These are phyloP conservation scores for Penicillium vulpinum DNA, from an alignment of 2,329 filamentous ascomycete genomes.

Conservation along the genomic window DNA sequence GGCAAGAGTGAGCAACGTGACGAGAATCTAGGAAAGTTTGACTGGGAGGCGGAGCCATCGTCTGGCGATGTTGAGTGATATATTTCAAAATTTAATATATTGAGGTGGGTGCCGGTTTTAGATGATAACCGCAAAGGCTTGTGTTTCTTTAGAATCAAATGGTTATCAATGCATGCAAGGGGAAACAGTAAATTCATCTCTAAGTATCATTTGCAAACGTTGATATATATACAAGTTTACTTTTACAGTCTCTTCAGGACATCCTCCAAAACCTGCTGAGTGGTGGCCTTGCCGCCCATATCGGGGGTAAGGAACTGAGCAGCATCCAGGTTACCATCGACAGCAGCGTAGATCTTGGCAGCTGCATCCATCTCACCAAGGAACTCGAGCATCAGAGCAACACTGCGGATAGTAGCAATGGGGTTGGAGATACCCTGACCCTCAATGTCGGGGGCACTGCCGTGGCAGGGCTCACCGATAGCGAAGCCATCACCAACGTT, in stretches of 20 bases:
- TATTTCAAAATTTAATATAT: background rate
- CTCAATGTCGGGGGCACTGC: conserved; percentile 92
- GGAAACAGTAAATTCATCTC: conserved; percentile 6
- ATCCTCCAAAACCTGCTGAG: conserved; percentile 82
- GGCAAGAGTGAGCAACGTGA: background rate
- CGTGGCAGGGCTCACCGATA: conserved; percentile 97
- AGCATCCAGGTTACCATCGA: conserved; percentile 86
- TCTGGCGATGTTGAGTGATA: conserved; percentile 23
- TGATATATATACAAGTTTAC: conserved; percentile 19
- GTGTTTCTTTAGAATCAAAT: background rate
- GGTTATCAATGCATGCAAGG: background rate
- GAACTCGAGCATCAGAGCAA: conserved; percentile 95
- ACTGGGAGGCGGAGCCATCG: conserved; percentile 22
- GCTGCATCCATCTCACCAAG: conserved; percentile 83
- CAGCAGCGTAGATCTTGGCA: conserved; percentile 84
- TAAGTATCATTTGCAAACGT: conserved; percentile 1
- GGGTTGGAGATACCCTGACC: conserved; percentile 92
- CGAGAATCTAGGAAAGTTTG: conserved; percentile 25
- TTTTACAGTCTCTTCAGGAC: conserved; percentile 76
- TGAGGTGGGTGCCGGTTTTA: background rate
- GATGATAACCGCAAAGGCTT: background rate
- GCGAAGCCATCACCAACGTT: conserved; percentile 94
- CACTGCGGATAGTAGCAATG: conserved; percentile 87
- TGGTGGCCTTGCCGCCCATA: conserved; percentile 82
- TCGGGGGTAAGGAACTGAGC: conserved; percentile 82